Evolutionary conservation across 352 stramenopile genomes (phyloP).

Genomic region (Pseudoperonospora humuli): DNA sequence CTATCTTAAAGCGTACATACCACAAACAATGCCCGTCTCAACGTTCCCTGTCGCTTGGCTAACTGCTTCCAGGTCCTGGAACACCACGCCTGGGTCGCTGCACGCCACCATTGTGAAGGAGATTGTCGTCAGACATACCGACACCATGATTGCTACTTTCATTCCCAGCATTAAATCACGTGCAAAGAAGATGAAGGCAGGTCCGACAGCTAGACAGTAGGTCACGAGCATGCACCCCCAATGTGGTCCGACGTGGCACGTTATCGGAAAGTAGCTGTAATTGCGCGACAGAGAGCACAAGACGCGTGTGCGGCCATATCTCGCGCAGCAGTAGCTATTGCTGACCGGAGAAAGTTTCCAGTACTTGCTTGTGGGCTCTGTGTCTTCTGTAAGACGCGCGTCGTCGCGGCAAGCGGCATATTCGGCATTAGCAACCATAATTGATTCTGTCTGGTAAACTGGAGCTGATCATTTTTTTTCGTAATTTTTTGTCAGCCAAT

Average conservation of each 20-base stretch:
- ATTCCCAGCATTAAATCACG: constrained; percentile 34
- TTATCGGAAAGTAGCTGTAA: constrained; percentile 55
- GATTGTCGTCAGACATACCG: constrained; percentile 49
- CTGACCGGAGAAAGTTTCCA: neutral
- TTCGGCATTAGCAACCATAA: neutral
- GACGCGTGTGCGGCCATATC: constrained; percentile 51
- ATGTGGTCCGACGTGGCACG: constrained; percentile 62
- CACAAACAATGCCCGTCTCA: constrained; percentile 57
- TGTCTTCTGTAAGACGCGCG: constrained; percentile 6
- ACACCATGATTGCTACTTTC: constrained; percentile 39
- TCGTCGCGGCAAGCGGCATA: constrained; percentile 4
- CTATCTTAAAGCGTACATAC: constrained; percentile 16
- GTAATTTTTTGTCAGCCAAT: neutral
- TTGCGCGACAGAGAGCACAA: constrained; percentile 38
- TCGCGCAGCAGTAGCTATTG: constrained; percentile 29
- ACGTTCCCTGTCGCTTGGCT: constrained; percentile 22
- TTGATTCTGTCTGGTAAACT: neutral
- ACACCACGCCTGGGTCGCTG: constrained; percentile 68
- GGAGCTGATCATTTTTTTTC: neutral
- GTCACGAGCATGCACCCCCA: constrained; percentile 70
- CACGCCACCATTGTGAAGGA: constrained; percentile 72
- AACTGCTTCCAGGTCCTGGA: constrained; percentile 29
- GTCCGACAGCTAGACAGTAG: constrained; percentile 54
- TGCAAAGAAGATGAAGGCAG: constrained; percentile 45
- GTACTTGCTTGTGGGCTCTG: constrained; percentile 21